Conservation (phyloP, 2,329 filamentous ascomycete species). For the Allantophomopsis cytisporea region DNA sequence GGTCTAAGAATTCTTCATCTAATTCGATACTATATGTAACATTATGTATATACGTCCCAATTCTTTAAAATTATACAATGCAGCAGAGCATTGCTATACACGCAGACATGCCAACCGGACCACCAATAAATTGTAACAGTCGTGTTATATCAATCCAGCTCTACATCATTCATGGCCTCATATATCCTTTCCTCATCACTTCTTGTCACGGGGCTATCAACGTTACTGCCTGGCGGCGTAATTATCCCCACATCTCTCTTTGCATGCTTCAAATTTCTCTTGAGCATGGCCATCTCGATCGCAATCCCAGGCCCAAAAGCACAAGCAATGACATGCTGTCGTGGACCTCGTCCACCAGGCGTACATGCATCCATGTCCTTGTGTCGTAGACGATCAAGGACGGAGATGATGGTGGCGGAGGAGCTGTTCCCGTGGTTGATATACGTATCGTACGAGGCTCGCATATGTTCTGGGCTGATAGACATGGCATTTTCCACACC, state of each 20-base stretch:
- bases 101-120: no score
- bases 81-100: no score
- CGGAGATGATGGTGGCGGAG: slow-evolving; percentile 3
- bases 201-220: slow-evolving; percentile 12
- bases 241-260: slow-evolving; percentile 10
- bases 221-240: slow-evolving; percentile 16
- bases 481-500: slow-evolving; percentile 2
- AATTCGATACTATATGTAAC: no score
- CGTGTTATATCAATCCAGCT: slow-evolving; percentile 12
- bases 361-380: slow-evolving; percentile 37
- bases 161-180: slow-evolving; percentile 17
- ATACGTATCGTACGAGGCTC: slow-evolving; percentile 5
- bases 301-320: slow-evolving; percentile 5
- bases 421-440: slow-evolving; percentile 4
- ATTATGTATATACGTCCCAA: no score
- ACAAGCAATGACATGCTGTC: slow-evolving; percentile 22
- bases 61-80: no score
- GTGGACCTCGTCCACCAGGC: slow-evolving; percentile 29
- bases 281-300: slow-evolving; percentile 16
- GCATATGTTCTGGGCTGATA: slow-evolving; percentile 4
- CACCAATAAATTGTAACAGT: no score
- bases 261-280: slow-evolving; percentile 19
- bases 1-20: no score
- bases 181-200: slow-evolving; percentile 14
- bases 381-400: slow-evolving; percentile 5